Percentiles rank a stretch among this genome's conserved stretches.
These are phyloP conservation scores for Aegle marmelos DNA, from an alignment of 345 rosid species.

Conservation along the genomic window DNA sequence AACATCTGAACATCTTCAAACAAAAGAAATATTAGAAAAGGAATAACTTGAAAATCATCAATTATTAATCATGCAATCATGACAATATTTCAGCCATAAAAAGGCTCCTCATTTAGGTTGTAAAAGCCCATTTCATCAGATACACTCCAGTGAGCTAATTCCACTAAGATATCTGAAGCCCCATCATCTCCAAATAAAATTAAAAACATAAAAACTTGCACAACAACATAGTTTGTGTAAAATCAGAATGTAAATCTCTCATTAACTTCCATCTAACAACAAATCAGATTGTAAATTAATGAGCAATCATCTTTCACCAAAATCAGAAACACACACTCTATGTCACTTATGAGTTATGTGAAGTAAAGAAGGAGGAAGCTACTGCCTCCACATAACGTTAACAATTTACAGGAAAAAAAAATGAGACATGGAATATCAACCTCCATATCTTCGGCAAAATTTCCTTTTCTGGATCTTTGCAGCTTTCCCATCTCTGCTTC, in stretches of 20 bases:
- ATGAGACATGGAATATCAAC: slow-evolving; percentile 40
- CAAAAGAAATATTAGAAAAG: neutral
- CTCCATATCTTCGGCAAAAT: slow-evolving; percentile 51
- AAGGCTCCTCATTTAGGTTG: neutral
- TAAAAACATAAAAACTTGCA: neutral
- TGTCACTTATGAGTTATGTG: neutral
- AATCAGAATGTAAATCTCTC: slow-evolving; percentile 1
- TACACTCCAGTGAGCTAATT: slow-evolving; percentile 2
- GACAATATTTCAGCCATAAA: neutral
- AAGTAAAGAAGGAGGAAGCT: neutral
- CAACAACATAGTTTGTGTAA: neutral
- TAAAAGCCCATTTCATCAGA: slow-evolving; percentile 3
- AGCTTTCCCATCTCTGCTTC: slow-evolving; percentile 77
- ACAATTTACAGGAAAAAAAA: slow-evolving; percentile 3
- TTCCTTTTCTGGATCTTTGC: slow-evolving; percentile 68
- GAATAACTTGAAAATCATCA: neutral
- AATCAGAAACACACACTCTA: neutral
- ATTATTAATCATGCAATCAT: neutral
- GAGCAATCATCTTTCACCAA: neutral
- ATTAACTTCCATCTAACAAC: neutral
- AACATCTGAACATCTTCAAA: neutral
- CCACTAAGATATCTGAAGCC: neutral
- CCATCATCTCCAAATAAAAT: neutral
- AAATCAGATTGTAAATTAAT: neutral
- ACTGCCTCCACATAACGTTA: slow-evolving; percentile 1